Base-by-base conservation (phyloP, 2,329 filamentous ascomycete species). In the Botrytis aclada region DNA sequence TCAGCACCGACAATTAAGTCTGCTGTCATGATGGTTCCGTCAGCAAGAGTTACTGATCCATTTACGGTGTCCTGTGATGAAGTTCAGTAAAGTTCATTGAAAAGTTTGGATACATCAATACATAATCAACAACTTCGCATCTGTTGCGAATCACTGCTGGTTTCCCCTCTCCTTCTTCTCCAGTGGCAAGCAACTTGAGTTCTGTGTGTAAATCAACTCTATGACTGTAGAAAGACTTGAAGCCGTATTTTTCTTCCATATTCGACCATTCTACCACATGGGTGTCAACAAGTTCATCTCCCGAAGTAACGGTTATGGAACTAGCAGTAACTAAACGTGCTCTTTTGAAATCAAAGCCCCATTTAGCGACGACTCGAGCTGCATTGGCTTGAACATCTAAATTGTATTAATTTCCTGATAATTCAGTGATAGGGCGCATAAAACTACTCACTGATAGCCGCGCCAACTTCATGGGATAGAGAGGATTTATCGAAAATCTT, bases 1-100 rank as follows among this genome's bases (percentile, higher is more conserved):
- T 89, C 88, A 0, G 87, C 87, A 4, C 86, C 87, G 4, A 89
- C 75, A 3, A 89, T 76, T 0, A 89, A 72, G 74, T 89, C 87
- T 7, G 84, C 85, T 1, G 82, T 75, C 9, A 86, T 76, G 3
- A 76, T 77, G 0, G 82, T 80, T 0, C 87, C 87, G 47, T 84
- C 81, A 1, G 83, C 83, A 3, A 88, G 82, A 1, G 80, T 84
- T 2, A 89, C 77, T 0, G 79, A 83, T 3, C 82, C 83, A 1
- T 78, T 79, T 3, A 58, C 63, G 9, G 72, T 54, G 18, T 73
- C 41, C 65, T 70, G 16, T 45, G 4, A 56, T 25, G 62, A 34
- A 34, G 16, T n/a, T 62, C 76, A 73, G 18, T 74, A 54, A 1
- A 4, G 4, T 39, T 41, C 25, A 10, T 7, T 18, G 2, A 18